Evolutionary conservation across 352 stramenopile species (phyloP), one percentile per base, ranked within the genome.

Genomic region (Globisporangium irregulare): DNA sequence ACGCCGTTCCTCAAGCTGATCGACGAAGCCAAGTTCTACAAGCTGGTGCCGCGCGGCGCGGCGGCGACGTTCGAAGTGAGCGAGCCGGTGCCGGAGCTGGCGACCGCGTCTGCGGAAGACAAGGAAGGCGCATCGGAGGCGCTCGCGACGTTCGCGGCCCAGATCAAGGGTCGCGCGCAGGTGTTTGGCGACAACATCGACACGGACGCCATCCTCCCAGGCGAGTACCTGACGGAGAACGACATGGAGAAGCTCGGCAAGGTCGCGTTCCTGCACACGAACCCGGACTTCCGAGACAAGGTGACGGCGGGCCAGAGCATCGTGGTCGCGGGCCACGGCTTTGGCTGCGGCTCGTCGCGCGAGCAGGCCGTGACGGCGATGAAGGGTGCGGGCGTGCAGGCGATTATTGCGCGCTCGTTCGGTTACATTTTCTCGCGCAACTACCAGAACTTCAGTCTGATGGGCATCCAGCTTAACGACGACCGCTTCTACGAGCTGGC

Each of bases 161-260:
- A 80, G 54, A 91, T 95, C 57, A 81, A 79, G 65, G 87, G 87
- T 32, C 84, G 83, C 59, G 78, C 83, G 20, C 88, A 94, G 64
- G 83, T 93, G 14, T 95, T 94, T 72, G 86, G 84, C n/a, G 88
- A 95, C 78, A 95, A 95, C 70, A 94, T 95, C 34, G 87, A 95
- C 73, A 95, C 88, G 60, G 88, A 95, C 64, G 88, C 86, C n/a
- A 94, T 95, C 71, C 71, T 95, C 27, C 85, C 88, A 1, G 87
- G 84, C 27, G 84, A 95, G 69, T 94, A 81, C 59, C 54, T 95
- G 70, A 91, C 82, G 34, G 87, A 95, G 69, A 95, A 94, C 72
- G 87, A 95, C 74, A 84, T 95, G 66, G 86, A 93, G 60, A 84
- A 84, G 58, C 77, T 95, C 9, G 87, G 86, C 58, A 93, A 94